Percentiles rank a stretch among this genome's conserved stretches.
Evolutionary conservation across 1,284 basidiomycete species (phyloP).

Genomic region (Ganoderma lucidum): DNA sequence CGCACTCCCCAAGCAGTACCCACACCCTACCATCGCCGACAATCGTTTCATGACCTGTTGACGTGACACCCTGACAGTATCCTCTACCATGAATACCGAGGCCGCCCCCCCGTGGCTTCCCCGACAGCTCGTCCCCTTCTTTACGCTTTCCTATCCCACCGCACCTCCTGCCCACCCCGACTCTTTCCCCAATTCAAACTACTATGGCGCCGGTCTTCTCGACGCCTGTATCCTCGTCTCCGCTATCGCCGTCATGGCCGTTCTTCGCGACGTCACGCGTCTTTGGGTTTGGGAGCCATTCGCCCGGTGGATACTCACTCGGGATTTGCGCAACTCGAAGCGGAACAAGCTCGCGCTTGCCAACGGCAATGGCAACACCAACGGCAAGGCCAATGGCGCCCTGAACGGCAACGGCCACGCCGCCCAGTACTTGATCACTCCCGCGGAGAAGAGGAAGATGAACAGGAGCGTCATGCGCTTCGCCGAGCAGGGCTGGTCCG

Average conservation of each 20-base stretch:
- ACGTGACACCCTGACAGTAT: constrained; percentile 32
- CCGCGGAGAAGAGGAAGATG: constrained; percentile 58
- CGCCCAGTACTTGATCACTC: constrained; percentile 32
- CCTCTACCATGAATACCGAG: constrained; percentile 40
- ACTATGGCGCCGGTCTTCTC: constrained; percentile 74
- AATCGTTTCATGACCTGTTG: constrained; percentile 38
- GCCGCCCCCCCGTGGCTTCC: constrained; percentile 55
- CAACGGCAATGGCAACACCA: constrained; percentile 34
- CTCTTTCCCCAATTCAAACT: constrained; percentile 70
- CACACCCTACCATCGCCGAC: constrained; percentile 3
- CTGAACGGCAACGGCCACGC: constrained; percentile 43
- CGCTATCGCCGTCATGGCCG: constrained; percentile 80
- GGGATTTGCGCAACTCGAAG: constrained; percentile 49
- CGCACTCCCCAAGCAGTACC: neutral
- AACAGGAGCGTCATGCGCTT: constrained; percentile 85
- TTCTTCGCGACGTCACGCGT: constrained; percentile 80
- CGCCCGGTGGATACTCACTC: constrained; percentile 74
- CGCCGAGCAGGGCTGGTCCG: constrained; percentile 94
- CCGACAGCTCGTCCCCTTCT: constrained; percentile 68
- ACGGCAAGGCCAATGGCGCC: constrained; percentile 30
- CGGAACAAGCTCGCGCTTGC: constrained; percentile 38
- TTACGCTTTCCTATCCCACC: constrained; percentile 78
- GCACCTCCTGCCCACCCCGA: constrained; percentile 62
- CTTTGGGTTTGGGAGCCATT: constrained; percentile 81
- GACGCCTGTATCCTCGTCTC: constrained; percentile 79